A percentile compares a stretch with the other conserved stretches of the same genome.
Conservation (phyloP, 2,329 filamentous ascomycete species). For the Seiridium unicorne region DNA sequence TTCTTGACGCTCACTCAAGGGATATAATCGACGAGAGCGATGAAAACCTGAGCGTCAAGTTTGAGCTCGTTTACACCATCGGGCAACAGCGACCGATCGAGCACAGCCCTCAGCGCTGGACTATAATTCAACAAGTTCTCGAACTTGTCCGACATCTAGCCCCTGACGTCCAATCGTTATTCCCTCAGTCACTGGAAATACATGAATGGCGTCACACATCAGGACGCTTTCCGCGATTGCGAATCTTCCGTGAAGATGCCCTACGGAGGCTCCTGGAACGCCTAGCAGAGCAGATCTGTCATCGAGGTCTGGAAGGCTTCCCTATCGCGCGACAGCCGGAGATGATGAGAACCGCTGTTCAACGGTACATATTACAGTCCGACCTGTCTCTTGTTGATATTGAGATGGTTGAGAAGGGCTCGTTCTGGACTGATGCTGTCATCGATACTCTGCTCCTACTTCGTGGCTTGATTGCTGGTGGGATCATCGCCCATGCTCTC, state of each 20-base stretch:
- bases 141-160: constrained; percentile 34
- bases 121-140: constrained; percentile 51
- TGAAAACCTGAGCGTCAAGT: constrained; percentile 59
- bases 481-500: constrained; percentile 53
- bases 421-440: constrained; percentile 34
- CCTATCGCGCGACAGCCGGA: constrained; percentile 35
- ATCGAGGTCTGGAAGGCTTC: constrained; percentile 38
- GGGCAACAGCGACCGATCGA: constrained; percentile 51
- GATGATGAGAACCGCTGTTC: constrained; percentile 28
- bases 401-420: constrained; percentile 29
- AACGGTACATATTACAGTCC: constrained; percentile 42
- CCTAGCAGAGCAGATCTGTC: constrained; percentile 40
- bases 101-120: constrained; percentile 55
- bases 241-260: constrained; percentile 40
- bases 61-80: constrained; percentile 64
- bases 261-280: constrained; percentile 24
- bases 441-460: constrained; percentile 43
- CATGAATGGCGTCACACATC: constrained; percentile 17
- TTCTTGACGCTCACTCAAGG: constrained; percentile 41
- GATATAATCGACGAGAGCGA: constrained; percentile 67
- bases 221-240: constrained; percentile 43
- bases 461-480: constrained; percentile 53
- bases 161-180: constrained; percentile 19
- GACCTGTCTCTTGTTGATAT: constrained; percentile 27
- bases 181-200: constrained; percentile 38